phyloP scores from a whole-genome alignment of 257 asterid species.

The Vinca minor region DNA sequence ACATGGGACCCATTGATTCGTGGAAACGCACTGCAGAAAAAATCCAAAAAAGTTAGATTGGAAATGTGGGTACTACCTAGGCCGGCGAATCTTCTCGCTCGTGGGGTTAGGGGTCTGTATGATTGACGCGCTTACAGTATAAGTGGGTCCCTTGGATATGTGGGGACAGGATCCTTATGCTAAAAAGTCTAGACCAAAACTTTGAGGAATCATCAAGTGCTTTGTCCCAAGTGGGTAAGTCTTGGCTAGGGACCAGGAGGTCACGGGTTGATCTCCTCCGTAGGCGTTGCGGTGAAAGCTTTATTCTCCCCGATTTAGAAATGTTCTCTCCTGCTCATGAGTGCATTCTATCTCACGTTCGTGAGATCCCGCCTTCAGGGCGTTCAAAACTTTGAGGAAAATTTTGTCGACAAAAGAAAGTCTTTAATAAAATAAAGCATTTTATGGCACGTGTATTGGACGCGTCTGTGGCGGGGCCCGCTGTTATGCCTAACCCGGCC shows the following conservation, averaged over 20 bases:
- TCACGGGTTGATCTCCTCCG: too few species aligned
- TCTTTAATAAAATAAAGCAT: constrained; percentile 2
- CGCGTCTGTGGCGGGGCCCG: constrained; percentile 24
- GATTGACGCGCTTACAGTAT: constrained; percentile 71
- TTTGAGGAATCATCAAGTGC: too few species aligned
- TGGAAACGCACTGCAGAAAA: constrained; percentile 23
- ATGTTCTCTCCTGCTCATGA: too few species aligned
- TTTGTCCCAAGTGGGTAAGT: too few species aligned
- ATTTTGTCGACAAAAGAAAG: not conserved
- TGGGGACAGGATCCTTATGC: constrained; percentile 3
- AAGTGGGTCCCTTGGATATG: constrained; percentile 9
- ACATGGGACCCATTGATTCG: constrained; percentile 38
- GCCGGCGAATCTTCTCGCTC: constrained; percentile 37
- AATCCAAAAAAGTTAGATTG: constrained; percentile 39
- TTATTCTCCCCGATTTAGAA: too few species aligned
- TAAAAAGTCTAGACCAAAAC: constrained; percentile 19
- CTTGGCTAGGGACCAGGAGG: too few species aligned
- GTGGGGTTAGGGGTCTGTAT: constrained; percentile 23
- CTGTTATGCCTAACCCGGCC: constrained; percentile 16
- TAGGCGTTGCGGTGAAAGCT: too few species aligned
- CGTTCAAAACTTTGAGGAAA: too few species aligned
- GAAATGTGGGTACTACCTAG: constrained; percentile 35
- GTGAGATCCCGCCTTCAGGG: too few species aligned
- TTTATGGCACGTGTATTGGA: constrained; percentile 20
- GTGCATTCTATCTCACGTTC: too few species aligned